Evolutionary conservation across 495 filamentous ascomycete species (phyloP), one percentile per base, ranked within the genome.

Genomic region (Neurospora sp.): DNA sequence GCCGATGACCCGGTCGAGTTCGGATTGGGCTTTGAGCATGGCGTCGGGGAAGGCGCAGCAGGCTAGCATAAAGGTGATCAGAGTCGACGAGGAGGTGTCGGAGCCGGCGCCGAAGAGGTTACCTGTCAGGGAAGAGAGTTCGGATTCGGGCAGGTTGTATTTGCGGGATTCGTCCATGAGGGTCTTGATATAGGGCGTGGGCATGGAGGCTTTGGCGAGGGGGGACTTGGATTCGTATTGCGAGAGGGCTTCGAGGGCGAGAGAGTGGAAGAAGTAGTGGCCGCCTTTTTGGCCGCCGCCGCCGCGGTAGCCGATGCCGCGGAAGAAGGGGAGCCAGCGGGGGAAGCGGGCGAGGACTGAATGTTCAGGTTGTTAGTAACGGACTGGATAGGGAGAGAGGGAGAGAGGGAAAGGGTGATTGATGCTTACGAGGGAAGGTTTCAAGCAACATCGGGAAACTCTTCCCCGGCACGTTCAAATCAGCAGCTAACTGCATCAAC

Each of bases 41-140:
- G 84, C 79, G 40, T 85, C 81, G 3, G 86, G 86, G 70, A 87
- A 90, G 68, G 80, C 86, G 70, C 80, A 86, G 79, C 91, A 86
- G 9, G 88, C 89, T 3, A 92, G 83, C 9, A 91, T 81, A 41
- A 89, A 89, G 16, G 86, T 89, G 76, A 88, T 86, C 37, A 92
- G 80, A 0, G 89, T 90, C 44, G 87, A 87, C 9, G 88, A 89
- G 4, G 89, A 90, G 7, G 90, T 92, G 79, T 92, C 90, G 39
- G 86, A 85, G 38, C 90, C 90, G 12, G 90, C 90, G 1, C 89
- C 89, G 72, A 91, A 91, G 42, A 92, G 81, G 45, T 87, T 89
- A 3, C 88, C 88, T 0, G 87, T 87, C 1, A 90, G 81, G 74
- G 84, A 84, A 14, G 89, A 88, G 71, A 91, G 86, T 76, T 91